Evolutionary conservation across 2,329 filamentous ascomycete genomes (phyloP).

Genomic region (Thielaviopsis punctulata): DNA sequence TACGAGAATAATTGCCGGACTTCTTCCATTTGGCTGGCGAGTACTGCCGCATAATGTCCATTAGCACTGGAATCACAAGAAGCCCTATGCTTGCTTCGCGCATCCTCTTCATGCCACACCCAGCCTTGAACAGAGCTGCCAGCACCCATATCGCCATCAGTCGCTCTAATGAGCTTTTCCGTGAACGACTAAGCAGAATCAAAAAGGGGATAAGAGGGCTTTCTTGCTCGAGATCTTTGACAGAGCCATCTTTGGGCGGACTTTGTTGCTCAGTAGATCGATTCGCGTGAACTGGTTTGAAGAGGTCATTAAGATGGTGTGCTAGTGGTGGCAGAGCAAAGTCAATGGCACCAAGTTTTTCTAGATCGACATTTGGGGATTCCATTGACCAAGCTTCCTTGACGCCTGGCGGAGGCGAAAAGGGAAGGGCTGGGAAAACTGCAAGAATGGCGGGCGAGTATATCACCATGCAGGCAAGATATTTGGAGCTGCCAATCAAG

Average conservation of each 20-base stretch:
- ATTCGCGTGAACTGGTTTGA: not conserved
- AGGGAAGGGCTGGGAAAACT: slow-evolving; percentile 45
- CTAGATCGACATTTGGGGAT: not conserved
- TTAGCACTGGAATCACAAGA: slow-evolving; percentile 52
- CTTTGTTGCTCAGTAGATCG: slow-evolving; percentile 15
- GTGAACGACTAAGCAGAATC: slow-evolving; percentile 41
- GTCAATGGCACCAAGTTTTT: slow-evolving; percentile 41
- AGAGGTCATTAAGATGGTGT: slow-evolving; percentile 4
- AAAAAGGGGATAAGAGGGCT: slow-evolving; percentile 59
- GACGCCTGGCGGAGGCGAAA: not conserved
- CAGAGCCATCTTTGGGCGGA: not conserved
- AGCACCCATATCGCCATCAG: slow-evolving; percentile 54
- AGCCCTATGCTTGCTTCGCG: slow-evolving; percentile 48
- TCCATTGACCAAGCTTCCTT: slow-evolving; percentile 2
- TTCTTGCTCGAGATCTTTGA: slow-evolving; percentile 38
- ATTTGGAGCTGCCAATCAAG: slow-evolving; percentile 64
- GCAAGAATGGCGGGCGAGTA: slow-evolving; percentile 52
- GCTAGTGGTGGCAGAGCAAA: slow-evolving; percentile 42
- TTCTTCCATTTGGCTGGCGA: not conserved
- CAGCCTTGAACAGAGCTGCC: slow-evolving; percentile 50
- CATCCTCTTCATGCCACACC: slow-evolving; percentile 40
- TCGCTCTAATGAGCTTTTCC: slow-evolving; percentile 36
- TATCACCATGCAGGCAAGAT: slow-evolving; percentile 54
- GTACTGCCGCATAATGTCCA: slow-evolving; percentile 36
- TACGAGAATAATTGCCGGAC: not conserved